Percentiles rank a stretch among this genome's conserved stretches.
Conservation (phyloP, 1,284 basidiomycete genomes). For the Volvariella surrecta region DNA sequence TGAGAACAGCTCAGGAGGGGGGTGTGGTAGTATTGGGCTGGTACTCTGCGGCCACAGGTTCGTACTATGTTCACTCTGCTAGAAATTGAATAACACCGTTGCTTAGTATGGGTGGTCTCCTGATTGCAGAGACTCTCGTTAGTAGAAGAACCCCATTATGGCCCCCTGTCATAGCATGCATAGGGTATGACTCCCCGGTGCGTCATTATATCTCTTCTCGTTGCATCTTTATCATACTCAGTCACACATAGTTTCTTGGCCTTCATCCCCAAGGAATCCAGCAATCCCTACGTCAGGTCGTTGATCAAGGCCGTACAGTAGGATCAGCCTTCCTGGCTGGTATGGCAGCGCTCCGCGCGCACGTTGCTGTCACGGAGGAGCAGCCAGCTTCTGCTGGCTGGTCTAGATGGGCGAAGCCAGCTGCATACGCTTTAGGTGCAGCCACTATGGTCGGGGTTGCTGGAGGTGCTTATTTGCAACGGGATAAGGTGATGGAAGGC, state of each 20-base stretch:
- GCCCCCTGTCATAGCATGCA: conserved; percentile 75
- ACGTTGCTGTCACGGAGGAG: conserved; percentile 17
- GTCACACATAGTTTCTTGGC: conserved; percentile 61
- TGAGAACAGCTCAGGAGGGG: conserved; percentile 66
- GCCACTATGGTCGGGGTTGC: conserved; percentile 78
- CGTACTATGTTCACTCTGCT: conserved; percentile 10
- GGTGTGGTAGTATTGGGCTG: conserved; percentile 73
- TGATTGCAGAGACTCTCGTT: conserved; percentile 79
- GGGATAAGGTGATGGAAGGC: conserved; percentile 62
- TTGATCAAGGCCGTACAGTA: conserved; percentile 61
- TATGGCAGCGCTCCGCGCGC: conserved; percentile 33
- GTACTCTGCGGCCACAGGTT: conserved; percentile 90
- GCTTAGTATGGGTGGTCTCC: conserved; percentile 80
- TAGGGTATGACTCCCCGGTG: conserved; percentile 91
- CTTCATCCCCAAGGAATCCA: conserved; percentile 85
- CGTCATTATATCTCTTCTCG: conserved; percentile 17
- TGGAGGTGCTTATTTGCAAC: conserved; percentile 75
- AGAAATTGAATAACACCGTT: not conserved
- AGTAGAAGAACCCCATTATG: conserved; percentile 60
- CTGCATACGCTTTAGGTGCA: conserved; percentile 57
- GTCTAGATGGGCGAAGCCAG: conserved; percentile 52
- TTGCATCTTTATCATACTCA: conserved; percentile 4
- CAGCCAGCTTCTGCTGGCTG: conserved; percentile 28
- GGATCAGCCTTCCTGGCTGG: conserved; percentile 46
- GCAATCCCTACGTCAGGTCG: conserved; percentile 72